phyloP scores from a whole-genome alignment of 441 rosid species.

The Populus trichocarpa region DNA sequence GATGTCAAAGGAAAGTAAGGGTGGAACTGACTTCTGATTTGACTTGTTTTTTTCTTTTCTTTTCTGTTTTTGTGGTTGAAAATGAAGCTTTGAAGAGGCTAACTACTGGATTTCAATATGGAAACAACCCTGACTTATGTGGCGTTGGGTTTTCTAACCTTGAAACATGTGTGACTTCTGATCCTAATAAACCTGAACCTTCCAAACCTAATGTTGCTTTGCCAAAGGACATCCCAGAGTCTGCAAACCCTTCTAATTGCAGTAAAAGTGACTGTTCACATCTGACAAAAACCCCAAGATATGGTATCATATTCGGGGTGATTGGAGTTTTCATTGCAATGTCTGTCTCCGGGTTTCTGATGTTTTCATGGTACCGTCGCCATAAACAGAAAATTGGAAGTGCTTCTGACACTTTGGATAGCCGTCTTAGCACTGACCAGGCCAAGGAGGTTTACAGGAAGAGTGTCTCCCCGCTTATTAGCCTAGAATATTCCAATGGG shows the following conservation, averaged over 20 bases:
- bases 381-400: constrained; percentile 76
- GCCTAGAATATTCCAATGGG: constrained; percentile 82
- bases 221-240: constrained; percentile 49
- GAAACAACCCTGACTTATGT: constrained; percentile 67
- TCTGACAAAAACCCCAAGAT: constrained; percentile 29
- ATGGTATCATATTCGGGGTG: constrained; percentile 44
- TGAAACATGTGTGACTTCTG: constrained; percentile 47
- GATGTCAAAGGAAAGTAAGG: not conserved
- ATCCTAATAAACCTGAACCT: constrained; percentile 55
- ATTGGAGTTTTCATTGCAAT: constrained; percentile 43
- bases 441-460: constrained; percentile 57
- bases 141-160: constrained; percentile 61
- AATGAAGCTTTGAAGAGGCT: constrained; percentile 72
- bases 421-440: constrained; percentile 42
- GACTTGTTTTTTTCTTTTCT: not conserved
- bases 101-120: constrained; percentile 54
- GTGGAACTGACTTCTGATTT: not conserved
- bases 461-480: constrained; percentile 69
- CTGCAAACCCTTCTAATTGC: constrained; percentile 52
- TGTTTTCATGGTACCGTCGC: constrained; percentile 54
- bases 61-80: constrained; percentile 9
- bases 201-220: constrained; percentile 38
- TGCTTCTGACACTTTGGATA: constrained; percentile 34
- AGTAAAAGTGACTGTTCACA: constrained; percentile 35
- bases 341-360: constrained; percentile 37